phyloP scores from a whole-genome alignment of 345 rosid species.

The Carallia brachiata region DNA sequence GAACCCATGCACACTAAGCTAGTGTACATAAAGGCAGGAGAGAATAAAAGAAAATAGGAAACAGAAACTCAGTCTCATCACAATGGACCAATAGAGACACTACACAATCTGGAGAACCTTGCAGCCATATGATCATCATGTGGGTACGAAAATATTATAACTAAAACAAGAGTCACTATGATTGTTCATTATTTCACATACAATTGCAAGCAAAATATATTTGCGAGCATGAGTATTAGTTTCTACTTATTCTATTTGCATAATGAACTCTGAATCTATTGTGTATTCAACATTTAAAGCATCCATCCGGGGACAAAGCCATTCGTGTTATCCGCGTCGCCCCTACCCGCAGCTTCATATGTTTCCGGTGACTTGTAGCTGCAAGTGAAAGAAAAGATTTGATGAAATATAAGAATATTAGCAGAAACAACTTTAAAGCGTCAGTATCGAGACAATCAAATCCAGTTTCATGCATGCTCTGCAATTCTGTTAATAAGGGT shows the following conservation, averaged over 20 bases:
- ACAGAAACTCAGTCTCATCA: no score
- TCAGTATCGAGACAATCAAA: background rate
- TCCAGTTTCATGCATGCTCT: background rate
- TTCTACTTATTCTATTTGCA: background rate
- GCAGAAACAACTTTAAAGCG: background rate
- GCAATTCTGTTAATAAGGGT: background rate
- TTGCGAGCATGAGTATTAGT: background rate
- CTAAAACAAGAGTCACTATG: no score
- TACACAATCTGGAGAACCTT: no score
- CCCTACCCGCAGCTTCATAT: conserved; percentile 12
- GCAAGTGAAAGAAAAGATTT: background rate
- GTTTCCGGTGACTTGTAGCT: conserved; percentile 19
- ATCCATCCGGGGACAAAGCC: conserved; percentile 36
- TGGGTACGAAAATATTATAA: no score
- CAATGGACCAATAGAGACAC: no score
- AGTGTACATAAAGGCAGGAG: no score
- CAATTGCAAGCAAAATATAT: background rate
- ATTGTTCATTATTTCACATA: no score
- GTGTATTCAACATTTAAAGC: conserved; percentile 13
- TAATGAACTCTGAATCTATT: background rate
- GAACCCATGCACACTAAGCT: no score
- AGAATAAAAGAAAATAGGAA: no score
- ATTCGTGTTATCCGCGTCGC: conserved; percentile 21
- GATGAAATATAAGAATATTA: background rate
- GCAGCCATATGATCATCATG: no score